Conservation (phyloP, 805 yeast genomes). For the Candida sakaeoensis region DNA sequence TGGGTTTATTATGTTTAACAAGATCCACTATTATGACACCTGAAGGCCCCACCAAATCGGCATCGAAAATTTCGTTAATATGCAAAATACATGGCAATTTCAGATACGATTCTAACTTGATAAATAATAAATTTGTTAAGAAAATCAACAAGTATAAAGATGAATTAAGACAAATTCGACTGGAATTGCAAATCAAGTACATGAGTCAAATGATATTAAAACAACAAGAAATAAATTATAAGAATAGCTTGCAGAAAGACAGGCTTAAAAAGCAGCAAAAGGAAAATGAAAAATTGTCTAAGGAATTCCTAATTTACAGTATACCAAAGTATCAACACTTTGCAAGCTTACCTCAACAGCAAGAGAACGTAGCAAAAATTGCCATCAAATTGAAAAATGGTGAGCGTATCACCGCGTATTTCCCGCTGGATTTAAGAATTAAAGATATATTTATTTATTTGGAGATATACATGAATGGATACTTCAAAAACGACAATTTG, state of each 20-base stretch:
- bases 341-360: slow-evolving; percentile 1
- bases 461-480: slow-evolving; percentile 40
- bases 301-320: slow-evolving; percentile 33
- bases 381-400: slow-evolving; percentile 70
- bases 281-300: slow-evolving; percentile 27
- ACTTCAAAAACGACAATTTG: slow-evolving; percentile 18
- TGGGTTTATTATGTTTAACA: slow-evolving; percentile 72
- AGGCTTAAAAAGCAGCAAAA: slow-evolving; percentile 42
- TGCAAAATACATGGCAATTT: slow-evolving; percentile 56
- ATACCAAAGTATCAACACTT: slow-evolving; percentile 22
- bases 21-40: slow-evolving; percentile 52
- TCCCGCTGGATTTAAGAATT: slow-evolving; percentile 27
- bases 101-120: slow-evolving; percentile 9
- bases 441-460: slow-evolving; percentile 34
- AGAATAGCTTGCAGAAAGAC: slow-evolving; percentile 66
- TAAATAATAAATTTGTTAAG: slow-evolving; percentile 38
- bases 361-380: slow-evolving; percentile 46
- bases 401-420: slow-evolving; percentile 42
- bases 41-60: slow-evolving; percentile 48
- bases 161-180: slow-evolving; percentile 54
- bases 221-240: slow-evolving; percentile 77
- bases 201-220: slow-evolving; percentile 54
- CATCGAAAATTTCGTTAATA: slow-evolving; percentile 59
- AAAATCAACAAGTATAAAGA: slow-evolving; percentile 58
- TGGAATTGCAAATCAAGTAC: slow-evolving; percentile 60